phyloP scores from a whole-genome alignment of 2,329 filamentous ascomycete species.

The Fusarium virguliforme region DNA sequence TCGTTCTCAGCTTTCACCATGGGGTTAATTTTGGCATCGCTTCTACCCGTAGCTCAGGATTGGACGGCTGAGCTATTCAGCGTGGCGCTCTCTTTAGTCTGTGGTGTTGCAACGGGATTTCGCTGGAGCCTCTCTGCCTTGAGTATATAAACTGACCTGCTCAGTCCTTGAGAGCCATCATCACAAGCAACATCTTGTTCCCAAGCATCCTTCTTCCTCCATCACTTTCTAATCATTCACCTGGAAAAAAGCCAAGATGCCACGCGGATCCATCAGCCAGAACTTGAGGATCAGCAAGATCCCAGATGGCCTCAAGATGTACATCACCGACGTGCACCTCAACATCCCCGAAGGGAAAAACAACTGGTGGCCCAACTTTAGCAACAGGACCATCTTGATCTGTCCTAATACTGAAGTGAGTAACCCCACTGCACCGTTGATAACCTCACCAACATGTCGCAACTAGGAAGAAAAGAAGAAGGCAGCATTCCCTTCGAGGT shows the following conservation, averaged over 20 bases:
- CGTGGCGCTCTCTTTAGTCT: background rate
- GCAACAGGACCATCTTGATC: background rate
- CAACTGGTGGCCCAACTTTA: background rate
- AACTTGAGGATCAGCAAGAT: background rate
- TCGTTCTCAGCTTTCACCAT: background rate
- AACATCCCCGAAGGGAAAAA: background rate
- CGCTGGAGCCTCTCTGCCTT: no score
- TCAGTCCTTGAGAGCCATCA: background rate
- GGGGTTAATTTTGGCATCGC: background rate
- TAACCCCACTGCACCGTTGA: background rate
- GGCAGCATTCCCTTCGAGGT: background rate
- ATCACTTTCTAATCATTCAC: no score
- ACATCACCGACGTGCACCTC: background rate
- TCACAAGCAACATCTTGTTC: background rate
- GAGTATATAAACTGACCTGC: background rate
- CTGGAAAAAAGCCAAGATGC: background rate
- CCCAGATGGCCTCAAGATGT: background rate
- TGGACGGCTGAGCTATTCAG: background rate
- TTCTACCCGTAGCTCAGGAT: background rate
- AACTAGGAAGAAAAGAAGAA: background rate
- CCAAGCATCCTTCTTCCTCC: no score
- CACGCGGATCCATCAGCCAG: background rate
- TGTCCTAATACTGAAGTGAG: background rate
- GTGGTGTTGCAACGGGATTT: no score
- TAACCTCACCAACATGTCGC: background rate